A percentile compares a stretch with the other conserved stretches of the same genome.
Conservation (phyloP, 2,329 filamentous ascomycete genomes). For the Bipolaris cookei region DNA sequence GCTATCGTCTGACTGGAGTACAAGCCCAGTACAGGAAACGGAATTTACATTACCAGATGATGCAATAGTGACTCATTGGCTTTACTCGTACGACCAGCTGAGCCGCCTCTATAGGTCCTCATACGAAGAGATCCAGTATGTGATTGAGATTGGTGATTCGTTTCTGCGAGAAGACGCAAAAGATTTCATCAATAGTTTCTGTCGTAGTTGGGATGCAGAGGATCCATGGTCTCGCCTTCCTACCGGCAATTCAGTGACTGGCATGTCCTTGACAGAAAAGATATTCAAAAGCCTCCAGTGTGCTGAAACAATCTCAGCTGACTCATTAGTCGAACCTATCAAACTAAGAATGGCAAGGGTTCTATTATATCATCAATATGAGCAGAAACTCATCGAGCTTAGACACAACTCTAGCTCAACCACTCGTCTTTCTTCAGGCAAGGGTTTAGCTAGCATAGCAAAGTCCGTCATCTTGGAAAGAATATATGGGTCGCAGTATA, state of each 20-base stretch:
- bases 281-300: slow-evolving; percentile 7
- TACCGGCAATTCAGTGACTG: slow-evolving; percentile 3
- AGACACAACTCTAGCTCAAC: slow-evolving; percentile 1
- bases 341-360: slow-evolving; percentile 2
- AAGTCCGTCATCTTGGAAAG: slow-evolving; percentile 5
- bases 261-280: slow-evolving; percentile 5
- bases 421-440: slow-evolving; percentile 1
- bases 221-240: slow-evolving; percentile 9
- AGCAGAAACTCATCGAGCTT: slow-evolving; percentile 1
- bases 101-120: slow-evolving; percentile 2
- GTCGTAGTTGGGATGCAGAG: slow-evolving; percentile 6
- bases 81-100: slow-evolving; percentile 6
- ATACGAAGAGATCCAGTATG: background rate
- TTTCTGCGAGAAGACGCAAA: slow-evolving; percentile 2
- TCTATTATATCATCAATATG: background rate
- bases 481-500: slow-evolving; percentile 8
- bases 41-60: background rate
- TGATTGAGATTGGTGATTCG: slow-evolving; percentile 1
- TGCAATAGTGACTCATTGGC: slow-evolving; percentile 1
- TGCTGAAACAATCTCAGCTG: background rate
- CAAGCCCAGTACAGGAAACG: slow-evolving; percentile 2
- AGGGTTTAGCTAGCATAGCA: background rate
- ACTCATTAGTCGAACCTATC: slow-evolving; percentile 5
- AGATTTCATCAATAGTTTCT: slow-evolving; percentile 9
- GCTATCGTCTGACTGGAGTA: slow-evolving; percentile 1